Evolutionary conservation across 2,329 filamentous ascomycete species (phyloP).

Genomic region (Paraphoma chrysanthemicola): DNA sequence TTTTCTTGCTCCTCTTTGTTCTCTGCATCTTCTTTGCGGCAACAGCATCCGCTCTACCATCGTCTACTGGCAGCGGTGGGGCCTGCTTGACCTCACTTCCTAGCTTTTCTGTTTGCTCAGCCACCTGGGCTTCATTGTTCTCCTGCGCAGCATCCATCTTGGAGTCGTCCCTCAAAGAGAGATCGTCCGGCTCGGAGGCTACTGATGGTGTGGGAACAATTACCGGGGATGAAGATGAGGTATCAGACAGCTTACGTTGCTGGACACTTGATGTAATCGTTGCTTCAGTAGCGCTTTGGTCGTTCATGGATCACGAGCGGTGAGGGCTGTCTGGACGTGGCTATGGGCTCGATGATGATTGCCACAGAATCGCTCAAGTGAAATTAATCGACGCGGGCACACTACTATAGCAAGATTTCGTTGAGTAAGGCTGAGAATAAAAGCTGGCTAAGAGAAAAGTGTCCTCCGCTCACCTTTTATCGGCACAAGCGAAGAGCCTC

Average conservation of each 20-base stretch:
- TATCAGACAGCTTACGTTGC: slow-evolving; percentile 26
- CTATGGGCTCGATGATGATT: neutral
- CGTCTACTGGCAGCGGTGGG: slow-evolving; percentile 10
- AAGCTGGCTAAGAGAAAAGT: neutral
- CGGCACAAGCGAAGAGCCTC: slow-evolving; percentile 9
- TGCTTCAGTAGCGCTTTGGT: slow-evolving; percentile 15
- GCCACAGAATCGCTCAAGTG: neutral
- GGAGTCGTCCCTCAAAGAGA: slow-evolving; percentile 16
- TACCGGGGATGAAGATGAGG: slow-evolving; percentile 30
- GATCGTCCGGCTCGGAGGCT: slow-evolving; percentile 24
- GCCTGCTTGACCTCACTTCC: slow-evolving; percentile 9
- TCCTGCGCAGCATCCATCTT: slow-evolving; percentile 23
- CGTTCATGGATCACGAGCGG: slow-evolving; percentile 24
- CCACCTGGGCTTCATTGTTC: slow-evolving; percentile 10
- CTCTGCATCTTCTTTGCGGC: slow-evolving; percentile 13
- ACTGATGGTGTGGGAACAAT: slow-evolving; percentile 33
- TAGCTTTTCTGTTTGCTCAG: slow-evolving; percentile 7
- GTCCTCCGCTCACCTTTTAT: slow-evolving; percentile 16
- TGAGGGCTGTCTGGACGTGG: neutral
- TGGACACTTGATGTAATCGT: slow-evolving; percentile 12
- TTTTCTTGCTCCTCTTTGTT: slow-evolving; percentile 11
- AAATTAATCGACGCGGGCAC: too few relatives aligned
- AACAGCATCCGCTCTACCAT: slow-evolving; percentile 8
- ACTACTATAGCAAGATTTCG: too few relatives aligned
- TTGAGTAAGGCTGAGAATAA: neutral